Conservation (phyloP, 2,329 filamentous ascomycete genomes). For the Penicillium olsonii region DNA sequence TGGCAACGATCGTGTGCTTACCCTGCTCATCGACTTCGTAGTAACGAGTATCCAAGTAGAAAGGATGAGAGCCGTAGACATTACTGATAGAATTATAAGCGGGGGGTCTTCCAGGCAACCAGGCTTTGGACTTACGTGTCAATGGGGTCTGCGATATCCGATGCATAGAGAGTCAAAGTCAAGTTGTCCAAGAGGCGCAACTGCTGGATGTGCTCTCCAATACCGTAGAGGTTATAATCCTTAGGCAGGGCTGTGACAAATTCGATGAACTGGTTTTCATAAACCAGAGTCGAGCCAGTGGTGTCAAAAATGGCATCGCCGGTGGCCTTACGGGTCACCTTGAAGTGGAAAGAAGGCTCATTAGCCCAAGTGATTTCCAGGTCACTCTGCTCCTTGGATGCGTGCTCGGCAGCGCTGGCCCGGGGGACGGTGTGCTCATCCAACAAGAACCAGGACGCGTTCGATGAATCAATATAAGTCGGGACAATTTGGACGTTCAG, state of each 20-base stretch:
- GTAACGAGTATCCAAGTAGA: constrained; percentile 79
- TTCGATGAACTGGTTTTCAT: constrained; percentile 77
- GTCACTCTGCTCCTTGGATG: constrained; percentile 39
- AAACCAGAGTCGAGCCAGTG: constrained; percentile 64
- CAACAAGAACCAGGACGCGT: constrained; percentile 67
- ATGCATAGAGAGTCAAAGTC: constrained; percentile 68
- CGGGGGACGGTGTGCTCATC: constrained; percentile 64
- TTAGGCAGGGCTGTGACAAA: constrained; percentile 66
- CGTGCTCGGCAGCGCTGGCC: constrained; percentile 51
- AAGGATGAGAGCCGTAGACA: constrained; percentile 74
- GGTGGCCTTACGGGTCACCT: constrained; percentile 57
- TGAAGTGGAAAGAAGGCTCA: constrained; percentile 59
- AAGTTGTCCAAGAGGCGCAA: constrained; percentile 72
- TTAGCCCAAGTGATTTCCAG: constrained; percentile 59
- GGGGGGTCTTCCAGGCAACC: too few species aligned
- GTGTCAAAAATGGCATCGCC: constrained; percentile 71
- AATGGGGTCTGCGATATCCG: constrained; percentile 63
- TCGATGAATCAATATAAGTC: constrained; percentile 60
- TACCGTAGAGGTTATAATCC: constrained; percentile 73
- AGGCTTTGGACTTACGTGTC: constrained; percentile 43
- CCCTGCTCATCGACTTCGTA: constrained; percentile 59
- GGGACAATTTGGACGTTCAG: constrained; percentile 72
- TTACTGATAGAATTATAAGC: constrained; percentile 47
- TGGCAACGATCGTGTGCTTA: constrained; percentile 54
- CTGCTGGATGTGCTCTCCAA: constrained; percentile 72